Percentiles rank a stretch among this genome's conserved stretches.
phyloP scores from a whole-genome alignment of 331 rosid species.

The Rhamnella rubrinervis region DNA sequence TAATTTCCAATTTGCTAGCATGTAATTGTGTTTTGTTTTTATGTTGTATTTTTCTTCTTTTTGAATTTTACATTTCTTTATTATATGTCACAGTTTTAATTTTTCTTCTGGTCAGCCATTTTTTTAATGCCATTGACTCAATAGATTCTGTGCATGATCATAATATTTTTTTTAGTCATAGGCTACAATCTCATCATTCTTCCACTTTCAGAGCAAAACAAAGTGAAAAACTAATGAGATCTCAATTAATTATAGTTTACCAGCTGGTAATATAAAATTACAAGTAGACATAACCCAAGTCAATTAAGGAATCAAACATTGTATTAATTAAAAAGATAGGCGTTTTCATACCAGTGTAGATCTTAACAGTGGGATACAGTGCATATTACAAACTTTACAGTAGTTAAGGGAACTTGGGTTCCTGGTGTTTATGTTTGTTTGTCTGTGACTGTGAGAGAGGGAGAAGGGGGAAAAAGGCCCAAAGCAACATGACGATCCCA shows the following conservation, averaged over 20 bases:
- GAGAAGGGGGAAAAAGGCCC: not conserved
- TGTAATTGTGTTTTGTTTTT: too few species aligned
- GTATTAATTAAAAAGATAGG: not conserved
- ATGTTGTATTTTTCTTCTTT: too few species aligned
- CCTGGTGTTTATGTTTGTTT: not conserved
- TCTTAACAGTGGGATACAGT: constrained; percentile 31
- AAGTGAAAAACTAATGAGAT: not conserved
- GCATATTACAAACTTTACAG: constrained; percentile 11
- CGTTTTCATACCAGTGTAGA: constrained; percentile 1
- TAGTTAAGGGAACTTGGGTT: constrained; percentile 7
- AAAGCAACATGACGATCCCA: constrained; percentile 9
- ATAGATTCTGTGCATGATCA: not conserved
- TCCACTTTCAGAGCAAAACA: constrained; percentile 15
- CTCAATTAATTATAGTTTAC: constrained; percentile 2
- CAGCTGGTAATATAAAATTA: not conserved
- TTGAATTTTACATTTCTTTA: too few species aligned
- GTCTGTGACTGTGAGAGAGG: not conserved
- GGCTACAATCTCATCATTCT: constrained; percentile 14
- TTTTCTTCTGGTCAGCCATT: too few species aligned
- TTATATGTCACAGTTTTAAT: too few species aligned
- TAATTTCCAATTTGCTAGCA: too few species aligned
- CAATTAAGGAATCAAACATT: not conserved
- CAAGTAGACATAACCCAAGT: not conserved
- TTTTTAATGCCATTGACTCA: not conserved
- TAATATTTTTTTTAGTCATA: not conserved